Base-by-base conservation (phyloP, 768 basidiomycete genomes). In the Tephrocybe sp. region DNA sequence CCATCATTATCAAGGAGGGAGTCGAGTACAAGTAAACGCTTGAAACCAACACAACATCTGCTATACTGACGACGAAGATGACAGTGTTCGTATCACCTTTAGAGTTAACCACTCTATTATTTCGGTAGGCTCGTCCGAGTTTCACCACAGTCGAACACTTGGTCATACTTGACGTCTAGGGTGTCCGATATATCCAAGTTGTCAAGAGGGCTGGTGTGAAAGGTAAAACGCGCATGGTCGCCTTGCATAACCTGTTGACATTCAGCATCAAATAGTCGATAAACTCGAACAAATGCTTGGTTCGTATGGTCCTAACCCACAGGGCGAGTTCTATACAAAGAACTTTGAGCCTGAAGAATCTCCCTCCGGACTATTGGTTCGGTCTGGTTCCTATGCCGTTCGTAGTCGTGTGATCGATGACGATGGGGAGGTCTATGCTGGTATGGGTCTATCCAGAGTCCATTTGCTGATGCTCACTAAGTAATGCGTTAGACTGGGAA, bases 281-380 rank as follows among this genome's bases (percentile, higher is more conserved):
- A 95, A 88, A 66, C 65, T 91, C 59, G 92, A 94, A 63, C 80
- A 88, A 58, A 97, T 98, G 95, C 78, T 97, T 18, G 95, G 95
- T 15, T 94, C 91, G 3, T 97, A 93, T 64, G 88, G 91, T 2
- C 90, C 92, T 15, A 71, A 76, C 48, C 73, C 83, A n/a, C 57
- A 72, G 2, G 82, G 78, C 27, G 74, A 84, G 21, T 63, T 88
- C 4, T 88, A 94, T 61, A 69, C 60, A 57, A 92, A 91, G 69
- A 78, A 85, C 59, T 91, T 93, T 66, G 85, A 84, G 4, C 68
- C 83, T 1, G 87, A 88, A 50, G 78, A 82, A 56, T 79, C 82
- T 15, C 82, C 77, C 1, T 87, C 88, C 36, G 95, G 95, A 12
- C 72, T 90, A 72, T 42, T 97, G 18, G 94, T 91, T 45, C 88